Percentiles rank a stretch among this genome's conserved stretches.
Evolutionary conservation across 2,329 filamentous ascomycete species (phyloP).

Genomic region (Zalaria sp.): DNA sequence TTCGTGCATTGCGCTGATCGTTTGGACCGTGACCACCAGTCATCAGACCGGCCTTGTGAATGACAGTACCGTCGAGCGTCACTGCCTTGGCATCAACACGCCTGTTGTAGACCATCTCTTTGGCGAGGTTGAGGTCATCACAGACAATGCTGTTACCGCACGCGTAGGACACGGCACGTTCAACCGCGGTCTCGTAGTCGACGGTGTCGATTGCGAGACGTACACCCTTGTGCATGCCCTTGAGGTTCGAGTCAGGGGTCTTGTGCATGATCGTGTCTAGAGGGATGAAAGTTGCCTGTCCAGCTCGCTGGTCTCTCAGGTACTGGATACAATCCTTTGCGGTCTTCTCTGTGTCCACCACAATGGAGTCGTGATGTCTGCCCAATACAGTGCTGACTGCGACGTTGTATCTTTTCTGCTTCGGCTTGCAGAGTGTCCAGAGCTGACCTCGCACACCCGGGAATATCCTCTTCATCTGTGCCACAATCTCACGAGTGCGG

Average conservation of each 20-base stretch:
- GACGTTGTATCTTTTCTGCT: constrained; percentile 92
- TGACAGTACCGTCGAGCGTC: constrained; percentile 86
- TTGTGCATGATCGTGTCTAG: constrained; percentile 96
- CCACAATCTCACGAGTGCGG: constrained; percentile 68
- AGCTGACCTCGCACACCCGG: constrained; percentile 84
- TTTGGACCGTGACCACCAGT: constrained; percentile 79
- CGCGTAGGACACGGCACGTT: constrained; percentile 87
- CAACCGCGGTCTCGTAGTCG: constrained; percentile 76
- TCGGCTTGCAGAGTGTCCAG: constrained; percentile 84
- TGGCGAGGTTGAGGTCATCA: constrained; percentile 73
- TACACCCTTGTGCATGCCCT: constrained; percentile 70
- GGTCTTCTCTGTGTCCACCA: constrained; percentile 90
- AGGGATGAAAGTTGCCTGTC: constrained; percentile 87
- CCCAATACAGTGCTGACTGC: constrained; percentile 87
- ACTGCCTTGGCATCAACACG: constrained; percentile 86
- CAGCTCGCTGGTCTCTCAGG: constrained; percentile 74
- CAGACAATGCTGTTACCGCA: constrained; percentile 93
- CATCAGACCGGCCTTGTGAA: constrained; percentile 93
- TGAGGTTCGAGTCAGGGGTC: constrained; percentile 76
- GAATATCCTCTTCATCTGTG: constrained; percentile 76
- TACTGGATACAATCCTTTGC: constrained; percentile 90
- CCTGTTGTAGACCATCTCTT: constrained; percentile 74
- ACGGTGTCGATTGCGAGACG: constrained; percentile 91
- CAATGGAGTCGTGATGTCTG: constrained; percentile 82
- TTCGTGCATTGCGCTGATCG: constrained; percentile 53